phyloP scores from a whole-genome alignment of 768 basidiomycete species.

The Krasilnikovozyma curviuscula region DNA sequence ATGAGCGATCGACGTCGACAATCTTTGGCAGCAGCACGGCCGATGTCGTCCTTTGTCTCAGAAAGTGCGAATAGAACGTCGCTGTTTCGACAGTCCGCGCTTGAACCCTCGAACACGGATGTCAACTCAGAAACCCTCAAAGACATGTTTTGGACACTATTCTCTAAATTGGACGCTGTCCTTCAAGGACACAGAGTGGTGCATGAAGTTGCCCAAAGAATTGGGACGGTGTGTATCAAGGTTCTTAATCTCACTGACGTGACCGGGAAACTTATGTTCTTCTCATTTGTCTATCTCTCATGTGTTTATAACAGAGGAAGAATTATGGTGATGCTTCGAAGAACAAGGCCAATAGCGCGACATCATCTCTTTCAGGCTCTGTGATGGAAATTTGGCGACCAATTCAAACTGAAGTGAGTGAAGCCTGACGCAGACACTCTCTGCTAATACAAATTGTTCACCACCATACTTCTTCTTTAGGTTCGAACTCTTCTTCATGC shows the following conservation, averaged over 20 bases:
- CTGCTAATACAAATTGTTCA: background rate
- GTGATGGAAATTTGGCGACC: conserved; percentile 65
- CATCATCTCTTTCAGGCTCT: conserved; percentile 3
- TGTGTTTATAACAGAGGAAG: conserved; percentile 38
- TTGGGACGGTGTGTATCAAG: conserved; percentile 54
- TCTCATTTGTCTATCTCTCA: too few species aligned
- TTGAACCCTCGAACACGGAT: conserved; percentile 53
- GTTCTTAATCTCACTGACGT: background rate
- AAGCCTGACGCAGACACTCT: background rate
- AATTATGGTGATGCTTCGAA: conserved; percentile 35
- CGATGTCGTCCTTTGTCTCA: background rate
- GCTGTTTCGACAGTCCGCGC: conserved; percentile 42
- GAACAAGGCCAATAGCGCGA: background rate
- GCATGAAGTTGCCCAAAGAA: conserved; percentile 74
- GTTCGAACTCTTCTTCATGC: conserved; percentile 64
- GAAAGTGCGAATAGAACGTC: conserved; percentile 36
- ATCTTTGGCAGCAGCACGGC: background rate
- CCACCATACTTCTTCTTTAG: conserved; percentile 35
- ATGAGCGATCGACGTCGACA: too few species aligned
- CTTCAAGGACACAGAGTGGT: conserved; percentile 74
- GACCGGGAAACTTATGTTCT: background rate
- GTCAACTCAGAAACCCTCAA: conserved; percentile 65
- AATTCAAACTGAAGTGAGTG: conserved; percentile 63
- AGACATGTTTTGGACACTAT: conserved; percentile 93
- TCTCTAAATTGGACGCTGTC: conserved; percentile 86